Percentiles rank a stretch among this genome's conserved stretches.
These are phyloP conservation scores for Gonapodya sp. DNA, from an alignment of 192 early-diverging fungal genomes.

Conservation along the genomic window DNA sequence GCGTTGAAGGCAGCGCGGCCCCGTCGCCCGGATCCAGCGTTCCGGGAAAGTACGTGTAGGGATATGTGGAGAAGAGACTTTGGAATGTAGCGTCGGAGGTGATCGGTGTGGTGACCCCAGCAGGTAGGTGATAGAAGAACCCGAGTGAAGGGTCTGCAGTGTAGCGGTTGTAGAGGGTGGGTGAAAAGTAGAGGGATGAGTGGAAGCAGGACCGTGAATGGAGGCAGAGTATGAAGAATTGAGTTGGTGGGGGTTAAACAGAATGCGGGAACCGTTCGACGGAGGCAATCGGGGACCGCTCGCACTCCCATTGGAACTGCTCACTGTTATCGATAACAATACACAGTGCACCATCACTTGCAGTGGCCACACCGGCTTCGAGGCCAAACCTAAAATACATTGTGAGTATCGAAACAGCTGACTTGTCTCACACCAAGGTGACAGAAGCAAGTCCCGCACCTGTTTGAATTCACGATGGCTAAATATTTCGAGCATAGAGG, in stretches of 20 bases:
- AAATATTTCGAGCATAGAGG: neutral
- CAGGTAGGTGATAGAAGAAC: neutral
- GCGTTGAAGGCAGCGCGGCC: neutral
- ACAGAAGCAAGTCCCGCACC: too few species aligned
- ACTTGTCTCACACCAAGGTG: too few species aligned
- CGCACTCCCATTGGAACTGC: too few species aligned
- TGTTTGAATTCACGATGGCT: neutral
- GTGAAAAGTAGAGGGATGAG: too few species aligned
- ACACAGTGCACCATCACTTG: neutral
- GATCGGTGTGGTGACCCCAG: neutral
- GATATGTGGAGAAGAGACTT: neutral
- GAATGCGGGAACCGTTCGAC: too few species aligned
- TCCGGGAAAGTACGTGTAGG: neutral
- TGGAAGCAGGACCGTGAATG: too few species aligned
- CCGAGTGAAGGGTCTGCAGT: neutral
- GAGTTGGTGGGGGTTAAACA: too few species aligned
- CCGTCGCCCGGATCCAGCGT: neutral
- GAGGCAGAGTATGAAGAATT: too few species aligned
- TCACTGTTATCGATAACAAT: neutral
- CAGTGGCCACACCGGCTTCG: neutral
- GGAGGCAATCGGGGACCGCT: too few species aligned
- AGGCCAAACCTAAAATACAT: neutral
- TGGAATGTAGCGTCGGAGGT: neutral
- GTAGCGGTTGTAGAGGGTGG: too few species aligned
- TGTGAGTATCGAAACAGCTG: too few species aligned